phyloP scores from a whole-genome alignment of 768 basidiomycete genomes.

The Neoboletus brunneissimus region DNA sequence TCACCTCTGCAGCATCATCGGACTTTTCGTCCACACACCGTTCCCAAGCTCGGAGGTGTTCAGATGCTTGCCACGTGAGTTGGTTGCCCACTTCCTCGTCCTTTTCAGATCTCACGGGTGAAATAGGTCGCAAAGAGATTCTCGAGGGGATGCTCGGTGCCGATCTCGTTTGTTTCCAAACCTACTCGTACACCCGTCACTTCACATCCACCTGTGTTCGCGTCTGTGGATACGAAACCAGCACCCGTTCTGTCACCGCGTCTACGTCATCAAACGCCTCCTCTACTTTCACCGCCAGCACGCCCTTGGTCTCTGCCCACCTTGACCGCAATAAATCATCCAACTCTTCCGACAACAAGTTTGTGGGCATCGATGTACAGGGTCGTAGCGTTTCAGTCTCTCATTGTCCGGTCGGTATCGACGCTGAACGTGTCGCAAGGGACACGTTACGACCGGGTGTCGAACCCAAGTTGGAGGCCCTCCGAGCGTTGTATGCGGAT shows the following conservation, averaged over 20 bases:
- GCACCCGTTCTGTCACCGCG: conserved; percentile 23
- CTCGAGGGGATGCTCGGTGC: conserved; percentile 98
- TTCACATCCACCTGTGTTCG: conserved; percentile 94
- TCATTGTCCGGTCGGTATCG: conserved; percentile 95
- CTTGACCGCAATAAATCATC: conserved; percentile 7
- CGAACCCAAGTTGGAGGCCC: conserved; percentile 83
- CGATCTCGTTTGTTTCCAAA: conserved; percentile 96
- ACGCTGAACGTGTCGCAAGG: conserved; percentile 81
- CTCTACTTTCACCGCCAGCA: conserved; percentile 4
- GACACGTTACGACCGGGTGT: conserved; percentile 86
- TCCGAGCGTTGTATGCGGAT: conserved; percentile 81
- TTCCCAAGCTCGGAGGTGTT: conserved; percentile 98
- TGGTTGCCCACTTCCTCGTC: background rate
- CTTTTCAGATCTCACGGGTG: conserved; percentile 1
- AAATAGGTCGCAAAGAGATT: conserved; percentile 83
- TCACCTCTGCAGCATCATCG: conserved; percentile 48
- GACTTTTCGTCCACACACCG: conserved; percentile 96
- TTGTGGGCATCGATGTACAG: conserved; percentile 70
- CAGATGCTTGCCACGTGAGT: conserved; percentile 84
- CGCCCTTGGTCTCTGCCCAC: background rate
- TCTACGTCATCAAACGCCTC: conserved; percentile 1
- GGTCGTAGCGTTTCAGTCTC: conserved; percentile 80
- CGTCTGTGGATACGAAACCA: conserved; percentile 92
- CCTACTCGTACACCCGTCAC: conserved; percentile 93
- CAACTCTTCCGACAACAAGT: conserved; percentile 18